A percentile compares a stretch with the other conserved stretches of the same genome.
Evolutionary conservation across 2,329 filamentous ascomycete species (phyloP).

Genomic region (Aspergillus texensis): DNA sequence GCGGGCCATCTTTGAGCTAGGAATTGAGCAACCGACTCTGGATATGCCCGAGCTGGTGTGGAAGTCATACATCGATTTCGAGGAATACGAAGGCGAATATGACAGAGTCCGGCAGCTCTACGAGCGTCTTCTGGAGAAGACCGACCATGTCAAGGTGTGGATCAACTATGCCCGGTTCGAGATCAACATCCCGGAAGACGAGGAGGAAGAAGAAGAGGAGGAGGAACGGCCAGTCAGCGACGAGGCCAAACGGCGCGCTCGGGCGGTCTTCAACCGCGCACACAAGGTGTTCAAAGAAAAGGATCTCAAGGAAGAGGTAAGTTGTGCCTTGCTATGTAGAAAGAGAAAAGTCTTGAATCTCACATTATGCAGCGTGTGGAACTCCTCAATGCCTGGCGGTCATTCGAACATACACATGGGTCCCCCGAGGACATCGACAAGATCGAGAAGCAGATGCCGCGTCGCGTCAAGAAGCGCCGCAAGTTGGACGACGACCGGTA

Average conservation of each 20-base stretch:
- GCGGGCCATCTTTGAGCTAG: constrained; percentile 89
- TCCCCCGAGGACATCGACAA: constrained; percentile 72
- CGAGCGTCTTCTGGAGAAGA: constrained; percentile 88
- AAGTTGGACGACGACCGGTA: constrained; percentile 89
- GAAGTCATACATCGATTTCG: constrained; percentile 99
- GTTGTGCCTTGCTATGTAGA: constrained; percentile 18
- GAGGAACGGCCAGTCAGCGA: constrained; percentile 70
- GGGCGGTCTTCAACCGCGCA: constrained; percentile 81
- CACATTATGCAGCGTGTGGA: constrained; percentile 67
- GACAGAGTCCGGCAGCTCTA: constrained; percentile 80
- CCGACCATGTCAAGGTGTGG: constrained; percentile 99
- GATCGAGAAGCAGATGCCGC: constrained; percentile 91
- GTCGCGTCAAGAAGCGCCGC: constrained; percentile 87
- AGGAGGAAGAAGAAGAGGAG: constrained; percentile 64
- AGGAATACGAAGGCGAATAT: constrained; percentile 93
- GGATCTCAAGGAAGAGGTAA: constrained; percentile 83
- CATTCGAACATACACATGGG: constrained; percentile 88
- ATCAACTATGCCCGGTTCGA: constrained; percentile 98
- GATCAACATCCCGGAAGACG: constrained; percentile 82
- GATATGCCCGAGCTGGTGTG: constrained; percentile 98
- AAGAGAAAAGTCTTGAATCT: constrained; percentile 26
- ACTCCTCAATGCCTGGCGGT: constrained; percentile 87
- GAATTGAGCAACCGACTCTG: constrained; percentile 76
- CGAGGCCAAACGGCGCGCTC: constrained; percentile 78
- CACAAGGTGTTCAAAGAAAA: constrained; percentile 85